Evolutionary conservation across 2,329 filamentous ascomycete genomes (phyloP), one percentile per base, ranked within the genome.

Genomic region (Coniella lustricola): DNA sequence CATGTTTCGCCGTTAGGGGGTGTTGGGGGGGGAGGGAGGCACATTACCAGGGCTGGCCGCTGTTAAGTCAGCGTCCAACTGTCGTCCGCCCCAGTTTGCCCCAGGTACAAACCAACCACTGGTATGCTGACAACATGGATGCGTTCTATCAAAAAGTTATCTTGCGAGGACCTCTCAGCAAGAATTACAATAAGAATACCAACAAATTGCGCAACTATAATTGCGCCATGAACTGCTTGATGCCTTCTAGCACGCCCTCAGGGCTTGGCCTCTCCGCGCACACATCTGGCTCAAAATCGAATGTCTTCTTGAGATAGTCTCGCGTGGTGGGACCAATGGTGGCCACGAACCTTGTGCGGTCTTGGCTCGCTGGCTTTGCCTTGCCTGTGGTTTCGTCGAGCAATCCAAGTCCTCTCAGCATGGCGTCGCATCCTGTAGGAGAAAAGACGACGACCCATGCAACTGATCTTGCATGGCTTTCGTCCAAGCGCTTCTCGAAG

Each of bases 251-350:
- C 1, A 97, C 70, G 0, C 90, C 90, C 59, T 91, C 82, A 0
- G 90, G 87, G 62, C 80, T 95, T 1, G 93, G 93, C 59, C 75
- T 84, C 59, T 79, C 79, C 1, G 93, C 87, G 64, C 85, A 94
- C n/a, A 87, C 85, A 61, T 91, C 82, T 1, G 87, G 81, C 57
- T 81, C 74, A 54, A 82, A 85, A 1, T 69, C 77, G 62, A 89
- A 88, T 1, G 72, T 75, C 17, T 73, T 70, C 14, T 71, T 63
- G 38, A 98, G 68, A 66, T 88, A 82, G 56, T 90, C 82, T 54
- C 84, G 76, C 10, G 93, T 98, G 16, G 93, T 98, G 12, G 93
- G 91, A 1, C 93, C 93, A 65, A 98, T 98, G 0, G 90, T 94
- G 13, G 85, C 88, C 52, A 97, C 73, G 54, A 78, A 81, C 1